A percentile compares a stretch with the other conserved stretches of the same genome.
Evolutionary conservation across 495 filamentous ascomycete genomes (phyloP).

Genomic region (Penicillium maclennaniae): DNA sequence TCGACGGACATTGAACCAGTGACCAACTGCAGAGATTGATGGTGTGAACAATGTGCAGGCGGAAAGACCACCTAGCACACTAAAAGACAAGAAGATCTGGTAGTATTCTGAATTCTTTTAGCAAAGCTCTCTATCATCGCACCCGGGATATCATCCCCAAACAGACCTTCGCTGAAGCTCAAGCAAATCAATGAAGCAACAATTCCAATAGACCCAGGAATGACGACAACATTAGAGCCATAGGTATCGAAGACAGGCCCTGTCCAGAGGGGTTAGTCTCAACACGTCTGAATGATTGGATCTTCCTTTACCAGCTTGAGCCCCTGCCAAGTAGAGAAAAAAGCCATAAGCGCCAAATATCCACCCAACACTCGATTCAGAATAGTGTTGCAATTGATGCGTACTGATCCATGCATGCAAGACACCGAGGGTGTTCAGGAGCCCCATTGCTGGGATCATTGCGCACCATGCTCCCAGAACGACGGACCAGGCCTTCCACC

Average conservation of each 20-base stretch:
- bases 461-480: slow-evolving; percentile 62
- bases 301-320: slow-evolving; percentile 29
- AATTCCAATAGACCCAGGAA: slow-evolving; percentile 29
- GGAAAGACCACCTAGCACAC: slow-evolving; percentile 33
- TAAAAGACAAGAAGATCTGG: slow-evolving; percentile 40
- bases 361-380: slow-evolving; percentile 62
- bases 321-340: slow-evolving; percentile 49
- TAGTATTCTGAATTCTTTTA: slow-evolving; percentile 31
- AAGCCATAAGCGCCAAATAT: slow-evolving; percentile 67
- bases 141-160: neutral
- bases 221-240: slow-evolving; percentile 18
- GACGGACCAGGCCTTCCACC: slow-evolving; percentile 59
- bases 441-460: slow-evolving; percentile 58
- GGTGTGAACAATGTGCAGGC: slow-evolving; percentile 58
- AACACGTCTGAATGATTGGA: neutral
- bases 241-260: slow-evolving; percentile 33
- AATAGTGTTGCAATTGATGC: slow-evolving; percentile 53
- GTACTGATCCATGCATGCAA: slow-evolving; percentile 55
- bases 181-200: slow-evolving; percentile 36
- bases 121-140: neutral
- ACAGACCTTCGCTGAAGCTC: slow-evolving; percentile 45
- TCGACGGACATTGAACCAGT: slow-evolving; percentile 68
- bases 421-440: slow-evolving; percentile 65
- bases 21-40: slow-evolving; percentile 52
- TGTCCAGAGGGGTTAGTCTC: neutral